Base-by-base conservation (phyloP, 495 filamentous ascomycete species). In the Penicillium ucsense region DNA sequence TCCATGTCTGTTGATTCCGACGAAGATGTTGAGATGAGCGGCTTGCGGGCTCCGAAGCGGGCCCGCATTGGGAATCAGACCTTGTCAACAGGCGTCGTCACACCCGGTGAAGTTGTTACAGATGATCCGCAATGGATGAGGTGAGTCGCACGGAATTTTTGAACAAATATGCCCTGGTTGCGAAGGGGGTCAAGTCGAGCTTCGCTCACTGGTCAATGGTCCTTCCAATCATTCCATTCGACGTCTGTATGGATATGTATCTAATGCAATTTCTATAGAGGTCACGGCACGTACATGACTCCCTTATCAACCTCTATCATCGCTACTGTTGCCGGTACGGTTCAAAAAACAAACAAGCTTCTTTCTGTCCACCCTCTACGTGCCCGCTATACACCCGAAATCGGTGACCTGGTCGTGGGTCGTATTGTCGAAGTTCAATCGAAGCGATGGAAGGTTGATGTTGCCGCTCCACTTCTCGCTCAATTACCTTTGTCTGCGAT, bases 91-190 rank as follows among this genome's bases (percentile, higher is more conserved):
- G 67, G 69, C 52, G 79, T 95, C 52, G 81, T 98, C 43, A 95
- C 89, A 5, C 92, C 92, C 6, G 92, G 92, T 49, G 86, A 95
- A 64, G 68, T 80, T 38, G 84, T 98, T 38, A 96, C 92, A 27
- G 73, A 79, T 54, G 89, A 95, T 66, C 83, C 89, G 5, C 91
- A 97, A 74, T 97, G 89, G 89, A 98, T 98, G 88, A 80, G 88
- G 80, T 86, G 66, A 45, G 73, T 66, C 3, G 50, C 9, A 12
- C 38, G 3, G 20, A 39, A 6, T 9, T 31, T 10, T 20, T 20
- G 20, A 20, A 20, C 20, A 20, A 20, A 20, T 2, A 20, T 20
- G 20, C 20, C 20, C 20, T 20, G 2, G 20, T 20, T 3, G 11
- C 31, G 41, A 30, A 33, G 41, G 20, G 31, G 8, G 3, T 43